Percentiles rank a stretch among this genome's conserved stretches.
These are phyloP conservation scores for Ustilago trichophora DNA, from an alignment of 1,284 basidiomycete genomes.

Conservation along the genomic window DNA sequence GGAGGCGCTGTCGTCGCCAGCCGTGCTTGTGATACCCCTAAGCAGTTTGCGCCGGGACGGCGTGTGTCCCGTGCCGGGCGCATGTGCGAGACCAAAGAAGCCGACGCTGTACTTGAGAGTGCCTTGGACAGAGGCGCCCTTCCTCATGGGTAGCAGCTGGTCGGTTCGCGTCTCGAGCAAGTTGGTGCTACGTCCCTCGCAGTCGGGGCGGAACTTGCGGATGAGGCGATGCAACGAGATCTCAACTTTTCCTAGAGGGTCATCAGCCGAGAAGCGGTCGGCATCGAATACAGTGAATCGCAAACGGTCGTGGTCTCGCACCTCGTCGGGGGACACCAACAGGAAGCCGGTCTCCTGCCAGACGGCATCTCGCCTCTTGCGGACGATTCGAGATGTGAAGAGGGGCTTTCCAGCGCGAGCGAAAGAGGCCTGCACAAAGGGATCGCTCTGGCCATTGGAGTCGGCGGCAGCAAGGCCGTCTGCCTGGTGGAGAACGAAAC, in stretches of 20 bases:
- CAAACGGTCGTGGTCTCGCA: slow-evolving; percentile 55
- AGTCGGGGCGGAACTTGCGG: slow-evolving; percentile 24
- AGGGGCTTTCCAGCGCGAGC: slow-evolving; percentile 56
- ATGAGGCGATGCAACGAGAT: slow-evolving; percentile 54
- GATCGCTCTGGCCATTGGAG: slow-evolving; percentile 56
- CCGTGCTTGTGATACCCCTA: slow-evolving; percentile 17
- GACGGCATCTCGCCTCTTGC: slow-evolving; percentile 48
- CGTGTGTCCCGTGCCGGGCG: slow-evolving; percentile 28
- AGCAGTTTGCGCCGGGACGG: slow-evolving; percentile 46
- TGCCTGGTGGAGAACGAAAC: slow-evolving; percentile 56
- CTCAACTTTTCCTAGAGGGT: slow-evolving; percentile 59
- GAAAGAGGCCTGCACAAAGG: slow-evolving; percentile 56
- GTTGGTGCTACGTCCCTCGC: slow-evolving; percentile 24
- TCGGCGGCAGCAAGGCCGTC: slow-evolving; percentile 56
- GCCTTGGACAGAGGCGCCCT: slow-evolving; percentile 45
- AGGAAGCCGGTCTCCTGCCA: slow-evolving; percentile 60
- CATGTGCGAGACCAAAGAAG: slow-evolving; percentile 54
- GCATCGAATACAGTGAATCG: slow-evolving; percentile 59
- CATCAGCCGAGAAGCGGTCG: slow-evolving; percentile 63
- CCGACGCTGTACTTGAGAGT: slow-evolving; percentile 59
- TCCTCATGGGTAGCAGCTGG: slow-evolving; percentile 47
- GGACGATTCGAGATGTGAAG: slow-evolving; percentile 52
- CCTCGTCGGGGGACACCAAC: slow-evolving; percentile 56
- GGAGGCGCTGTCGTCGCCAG: slow-evolving; percentile 10
- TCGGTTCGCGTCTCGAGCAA: slow-evolving; percentile 54